Evolutionary conservation across 2,329 filamentous ascomycete genomes (phyloP).

Genomic region (Diaporthe destruens): DNA sequence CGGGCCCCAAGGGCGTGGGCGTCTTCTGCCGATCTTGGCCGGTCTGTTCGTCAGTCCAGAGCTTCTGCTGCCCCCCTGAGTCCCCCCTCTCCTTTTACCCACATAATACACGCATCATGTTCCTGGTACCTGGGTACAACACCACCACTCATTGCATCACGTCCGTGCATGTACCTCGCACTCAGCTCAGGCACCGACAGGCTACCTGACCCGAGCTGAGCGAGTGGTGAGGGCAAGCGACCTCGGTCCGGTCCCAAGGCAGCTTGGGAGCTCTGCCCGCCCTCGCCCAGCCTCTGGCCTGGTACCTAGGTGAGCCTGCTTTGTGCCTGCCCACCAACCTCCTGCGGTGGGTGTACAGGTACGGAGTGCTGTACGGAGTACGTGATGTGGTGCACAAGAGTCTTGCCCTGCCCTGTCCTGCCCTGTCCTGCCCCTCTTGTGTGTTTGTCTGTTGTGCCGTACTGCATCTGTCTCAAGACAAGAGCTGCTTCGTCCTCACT

Average conservation of each 20-base stretch:
- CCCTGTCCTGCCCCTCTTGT: neutral
- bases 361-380: no score
- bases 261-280: constrained; percentile 26
- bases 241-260: constrained; percentile 11
- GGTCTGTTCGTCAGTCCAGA: constrained; percentile 14
- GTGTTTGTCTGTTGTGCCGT: neutral
- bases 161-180: constrained; percentile 1
- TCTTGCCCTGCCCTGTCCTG: neutral
- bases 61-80: neutral
- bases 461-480: neutral
- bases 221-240: constrained; percentile 29
- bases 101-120: neutral
- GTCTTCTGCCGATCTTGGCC: constrained; percentile 31
- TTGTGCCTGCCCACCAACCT: neutral
- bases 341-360: constrained; percentile 11
- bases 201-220: constrained; percentile 21
- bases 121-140: constrained; percentile 19
- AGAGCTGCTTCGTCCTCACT: neutral
- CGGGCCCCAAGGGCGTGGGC: constrained; percentile 6
- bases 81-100: neutral
- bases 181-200: neutral
- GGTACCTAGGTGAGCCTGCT: constrained; percentile 5
- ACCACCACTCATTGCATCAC: neutral
- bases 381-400: neutral
- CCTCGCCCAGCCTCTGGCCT: constrained; percentile 8